A percentile compares a stretch with the other conserved stretches of the same genome.
phyloP scores from a whole-genome alignment of 192 early-diverging fungal genomes.

The Podila epigama region DNA sequence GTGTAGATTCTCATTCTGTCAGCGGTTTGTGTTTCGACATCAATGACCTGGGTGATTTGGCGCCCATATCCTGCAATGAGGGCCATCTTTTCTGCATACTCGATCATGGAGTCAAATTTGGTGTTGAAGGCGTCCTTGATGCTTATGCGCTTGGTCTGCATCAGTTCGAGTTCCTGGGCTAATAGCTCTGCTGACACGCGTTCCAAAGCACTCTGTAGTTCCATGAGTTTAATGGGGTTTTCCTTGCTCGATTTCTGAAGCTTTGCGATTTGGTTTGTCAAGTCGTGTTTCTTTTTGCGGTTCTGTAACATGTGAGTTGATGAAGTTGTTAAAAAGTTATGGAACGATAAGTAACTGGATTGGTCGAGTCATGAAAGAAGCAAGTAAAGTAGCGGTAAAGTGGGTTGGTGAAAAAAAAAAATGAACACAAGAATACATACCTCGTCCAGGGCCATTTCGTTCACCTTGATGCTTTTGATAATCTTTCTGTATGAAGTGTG shows the following conservation, averaged over 20 bases:
- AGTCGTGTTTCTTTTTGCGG: slow-evolving; percentile 46
- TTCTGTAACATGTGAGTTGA: slow-evolving; percentile 17
- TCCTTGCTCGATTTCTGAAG: slow-evolving; percentile 44
- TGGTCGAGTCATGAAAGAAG: too few relatives aligned
- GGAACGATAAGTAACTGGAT: too few relatives aligned
- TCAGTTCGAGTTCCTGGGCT: slow-evolving; percentile 40
- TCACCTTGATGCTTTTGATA: slow-evolving; percentile 40
- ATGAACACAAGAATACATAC: slow-evolving; percentile 2
- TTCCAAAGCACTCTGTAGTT: slow-evolving; percentile 39
- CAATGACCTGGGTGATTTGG: slow-evolving; percentile 36
- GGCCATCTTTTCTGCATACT: slow-evolving; percentile 50
- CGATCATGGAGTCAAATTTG: slow-evolving; percentile 49
- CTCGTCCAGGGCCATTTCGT: slow-evolving; percentile 47
- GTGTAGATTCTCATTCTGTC: slow-evolving; percentile 45
- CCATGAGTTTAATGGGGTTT: slow-evolving; percentile 50
- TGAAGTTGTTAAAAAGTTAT: not conserved
- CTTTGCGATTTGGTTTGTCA: slow-evolving; percentile 25
- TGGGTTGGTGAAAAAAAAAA: not conserved
- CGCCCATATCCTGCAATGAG: slow-evolving; percentile 51
- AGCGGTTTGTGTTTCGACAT: slow-evolving; percentile 29
- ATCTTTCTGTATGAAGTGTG: slow-evolving; percentile 35
- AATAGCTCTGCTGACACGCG: slow-evolving; percentile 34
- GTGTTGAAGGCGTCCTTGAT: slow-evolving; percentile 44
- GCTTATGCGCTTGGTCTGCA: slow-evolving; percentile 39
- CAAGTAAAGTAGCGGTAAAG: not conserved